Evolutionary conservation across 129 eudicot genomes (phyloP).

Genomic region (Oenanthe sinensis): DNA sequence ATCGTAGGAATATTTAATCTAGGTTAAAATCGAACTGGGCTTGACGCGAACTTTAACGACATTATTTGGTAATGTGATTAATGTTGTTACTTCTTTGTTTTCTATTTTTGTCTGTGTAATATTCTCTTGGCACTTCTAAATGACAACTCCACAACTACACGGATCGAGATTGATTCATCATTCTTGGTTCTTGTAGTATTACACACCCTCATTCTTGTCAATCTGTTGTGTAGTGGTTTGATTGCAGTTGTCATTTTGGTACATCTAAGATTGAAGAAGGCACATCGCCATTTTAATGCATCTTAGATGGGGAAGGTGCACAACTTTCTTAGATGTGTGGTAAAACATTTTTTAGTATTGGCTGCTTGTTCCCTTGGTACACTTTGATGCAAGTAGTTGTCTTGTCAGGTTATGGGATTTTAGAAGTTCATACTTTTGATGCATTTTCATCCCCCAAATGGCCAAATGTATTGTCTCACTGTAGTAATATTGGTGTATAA

Average conservation of each 20-base stretch:
- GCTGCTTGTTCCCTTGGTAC: not conserved
- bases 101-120: not conserved
- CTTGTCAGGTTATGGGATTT: not conserved
- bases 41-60: not conserved
- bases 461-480: not conserved
- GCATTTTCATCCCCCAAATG: not conserved
- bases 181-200: not conserved
- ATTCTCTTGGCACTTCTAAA: not conserved
- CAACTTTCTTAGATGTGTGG: no score
- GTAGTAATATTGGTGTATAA: not conserved
- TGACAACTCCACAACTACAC: not conserved
- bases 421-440: not conserved
- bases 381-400: not conserved
- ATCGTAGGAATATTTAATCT: constrained; percentile 9
- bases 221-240: no score
- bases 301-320: no score
- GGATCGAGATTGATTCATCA: not conserved
- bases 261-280: no score
- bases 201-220: no score
- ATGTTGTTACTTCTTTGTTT: constrained; percentile 8
- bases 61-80: not conserved
- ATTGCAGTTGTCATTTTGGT: no score
- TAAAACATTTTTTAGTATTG: no score
- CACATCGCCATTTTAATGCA: no score
- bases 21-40: not conserved